These are phyloP conservation scores for Peronosclerospora sorghi DNA, from an alignment of 352 stramenopile genomes.

Conservation along the genomic window DNA sequence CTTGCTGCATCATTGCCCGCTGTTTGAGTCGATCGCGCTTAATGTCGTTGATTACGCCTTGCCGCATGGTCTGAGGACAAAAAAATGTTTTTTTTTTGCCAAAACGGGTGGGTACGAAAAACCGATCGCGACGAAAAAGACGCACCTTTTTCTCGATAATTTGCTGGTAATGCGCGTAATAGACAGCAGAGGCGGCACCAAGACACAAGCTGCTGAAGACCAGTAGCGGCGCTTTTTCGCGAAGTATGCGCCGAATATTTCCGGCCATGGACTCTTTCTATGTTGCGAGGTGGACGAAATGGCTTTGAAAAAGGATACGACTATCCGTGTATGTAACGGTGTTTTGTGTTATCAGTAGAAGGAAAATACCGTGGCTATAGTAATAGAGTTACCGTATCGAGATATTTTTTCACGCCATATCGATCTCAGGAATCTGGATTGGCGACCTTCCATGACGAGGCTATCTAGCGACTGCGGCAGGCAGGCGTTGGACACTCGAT, in stretches of 20 bases:
- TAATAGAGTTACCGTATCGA: no score
- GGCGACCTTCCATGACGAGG: conserved; percentile 74
- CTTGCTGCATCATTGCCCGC: conserved; percentile 14
- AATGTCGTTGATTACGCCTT: conserved; percentile 74
- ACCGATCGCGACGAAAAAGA: no score
- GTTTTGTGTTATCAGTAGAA: no score
- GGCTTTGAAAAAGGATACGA: neutral
- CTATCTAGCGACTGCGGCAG: conserved; percentile 49
- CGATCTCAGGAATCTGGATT: conserved; percentile 82
- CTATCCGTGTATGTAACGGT: no score
- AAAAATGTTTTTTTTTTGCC: conserved; percentile 1
- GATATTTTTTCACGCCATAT: conserved; percentile 29
- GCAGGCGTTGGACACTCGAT: conserved; percentile 57
- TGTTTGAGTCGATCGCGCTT: conserved; percentile 50
- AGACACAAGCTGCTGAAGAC: conserved; percentile 32
- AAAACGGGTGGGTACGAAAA: neutral
- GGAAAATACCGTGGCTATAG: no score
- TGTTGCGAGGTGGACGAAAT: no score
- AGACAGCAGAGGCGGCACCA: conserved; percentile 48
- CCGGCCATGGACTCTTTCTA: conserved; percentile 2
- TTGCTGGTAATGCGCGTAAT: conserved; percentile 76
- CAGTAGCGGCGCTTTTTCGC: conserved; percentile 37
- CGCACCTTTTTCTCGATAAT: conserved; percentile 55
- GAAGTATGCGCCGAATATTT: conserved; percentile 16
- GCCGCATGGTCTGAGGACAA: conserved; percentile 43